These are phyloP conservation scores for Fusarium concolor DNA, from an alignment of 2,329 filamentous ascomycete species.

Conservation along the genomic window DNA sequence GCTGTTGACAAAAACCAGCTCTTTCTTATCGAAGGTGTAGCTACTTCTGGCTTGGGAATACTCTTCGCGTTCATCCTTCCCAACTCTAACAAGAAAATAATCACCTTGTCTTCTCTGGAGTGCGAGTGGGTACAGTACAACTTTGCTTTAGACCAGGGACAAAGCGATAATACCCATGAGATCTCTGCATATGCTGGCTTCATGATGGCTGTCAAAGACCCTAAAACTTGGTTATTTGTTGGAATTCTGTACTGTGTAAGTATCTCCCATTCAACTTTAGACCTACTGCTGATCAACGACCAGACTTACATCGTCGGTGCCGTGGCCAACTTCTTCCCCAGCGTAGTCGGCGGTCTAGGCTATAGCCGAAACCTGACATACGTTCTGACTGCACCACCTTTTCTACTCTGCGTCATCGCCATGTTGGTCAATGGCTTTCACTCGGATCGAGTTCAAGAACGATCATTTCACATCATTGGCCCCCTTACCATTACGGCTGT, in stretches of 20 bases:
- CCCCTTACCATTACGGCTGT: neutral
- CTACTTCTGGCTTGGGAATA: constrained; percentile 2
- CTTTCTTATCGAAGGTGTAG: constrained; percentile 16
- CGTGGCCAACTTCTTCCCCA: constrained; percentile 44
- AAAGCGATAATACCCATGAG: constrained; percentile 3
- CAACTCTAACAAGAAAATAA: constrained; percentile 5
- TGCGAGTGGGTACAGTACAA: constrained; percentile 15
- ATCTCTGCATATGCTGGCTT: constrained; percentile 43
- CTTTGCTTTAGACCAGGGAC: constrained; percentile 7
- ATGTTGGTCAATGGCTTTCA: constrained; percentile 36
- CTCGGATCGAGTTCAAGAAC: constrained; percentile 35
- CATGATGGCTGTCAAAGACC: constrained; percentile 9
- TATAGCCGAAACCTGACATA: constrained; percentile 39
- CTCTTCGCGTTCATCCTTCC: constrained; percentile 15
- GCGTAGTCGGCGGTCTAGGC: constrained; percentile 46
- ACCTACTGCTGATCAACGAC: neutral
- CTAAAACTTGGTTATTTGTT: constrained; percentile 13
- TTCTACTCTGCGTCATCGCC: constrained; percentile 24
- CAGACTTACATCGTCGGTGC: constrained; percentile 7
- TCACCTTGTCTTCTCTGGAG: neutral
- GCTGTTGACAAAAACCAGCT: constrained; percentile 1
- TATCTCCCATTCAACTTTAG: neutral
- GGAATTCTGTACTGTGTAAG: constrained; percentile 1
- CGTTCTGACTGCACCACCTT: constrained; percentile 40
- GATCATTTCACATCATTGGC: constrained; percentile 5